Percentiles rank a stretch among this genome's conserved stretches.
Evolutionary conservation across 805 yeast species (phyloP).

Genomic region (Monosporozyma servazzii): DNA sequence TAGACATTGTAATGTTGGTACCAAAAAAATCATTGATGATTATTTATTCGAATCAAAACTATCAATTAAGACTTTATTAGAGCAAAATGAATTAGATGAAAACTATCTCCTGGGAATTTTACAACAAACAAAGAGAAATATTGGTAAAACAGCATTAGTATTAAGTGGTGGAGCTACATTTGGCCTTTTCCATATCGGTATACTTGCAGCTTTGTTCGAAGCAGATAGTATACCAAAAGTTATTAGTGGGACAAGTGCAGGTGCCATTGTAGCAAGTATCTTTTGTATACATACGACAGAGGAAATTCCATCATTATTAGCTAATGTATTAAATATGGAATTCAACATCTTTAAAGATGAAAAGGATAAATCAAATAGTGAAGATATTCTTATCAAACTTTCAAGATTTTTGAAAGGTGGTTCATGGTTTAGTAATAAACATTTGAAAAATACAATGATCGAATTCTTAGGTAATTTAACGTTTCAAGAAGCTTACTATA

Average conservation of each 20-base stretch:
- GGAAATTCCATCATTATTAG: slow-evolving; percentile 52
- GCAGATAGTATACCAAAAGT: slow-evolving; percentile 72
- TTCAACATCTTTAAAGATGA: slow-evolving; percentile 52
- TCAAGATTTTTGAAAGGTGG: slow-evolving; percentile 70
- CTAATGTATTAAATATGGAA: slow-evolving; percentile 34
- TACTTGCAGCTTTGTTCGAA: slow-evolving; percentile 67
- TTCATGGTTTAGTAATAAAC: slow-evolving; percentile 74
- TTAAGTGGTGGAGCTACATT: slow-evolving; percentile 93
- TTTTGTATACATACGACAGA: slow-evolving; percentile 71
- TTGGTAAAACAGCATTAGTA: slow-evolving; percentile 91
- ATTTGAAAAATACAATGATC: slow-evolving; percentile 64
- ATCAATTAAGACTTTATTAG: slow-evolving; percentile 24
- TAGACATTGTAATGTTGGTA: slow-evolving; percentile 73
- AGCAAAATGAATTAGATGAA: slow-evolving; percentile 45
- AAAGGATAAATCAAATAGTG: slow-evolving; percentile 41
- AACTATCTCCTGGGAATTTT: slow-evolving; percentile 65
- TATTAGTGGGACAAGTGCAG: slow-evolving; percentile 91
- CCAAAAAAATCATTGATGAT: slow-evolving; percentile 74
- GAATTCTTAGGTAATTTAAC: slow-evolving; percentile 82
- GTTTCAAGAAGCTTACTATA: slow-evolving; percentile 86
- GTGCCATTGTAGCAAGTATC: slow-evolving; percentile 87
- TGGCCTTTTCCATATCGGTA: slow-evolving; percentile 90
- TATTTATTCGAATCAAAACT: slow-evolving; percentile 68
- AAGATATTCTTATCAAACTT: slow-evolving; percentile 42
- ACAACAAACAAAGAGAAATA: slow-evolving; percentile 79